These are phyloP conservation scores for Cystobasidium tubakii DNA, from an alignment of 768 basidiomycete species.

Conservation along the genomic window DNA sequence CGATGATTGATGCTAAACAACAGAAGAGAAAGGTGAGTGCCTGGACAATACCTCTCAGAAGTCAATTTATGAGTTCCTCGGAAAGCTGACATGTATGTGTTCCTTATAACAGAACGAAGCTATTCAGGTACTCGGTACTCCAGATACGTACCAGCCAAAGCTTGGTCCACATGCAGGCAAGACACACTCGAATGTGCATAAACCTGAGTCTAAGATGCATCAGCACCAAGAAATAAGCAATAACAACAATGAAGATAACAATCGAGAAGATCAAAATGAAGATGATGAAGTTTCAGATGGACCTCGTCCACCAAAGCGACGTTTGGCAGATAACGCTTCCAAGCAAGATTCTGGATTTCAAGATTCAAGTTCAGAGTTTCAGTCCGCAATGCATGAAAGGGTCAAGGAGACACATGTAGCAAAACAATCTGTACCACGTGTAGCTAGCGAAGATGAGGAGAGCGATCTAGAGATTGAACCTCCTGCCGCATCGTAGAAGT, in stretches of 20 bases:
- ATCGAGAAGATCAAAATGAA: background rate
- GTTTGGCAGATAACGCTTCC: background rate
- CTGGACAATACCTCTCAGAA: too few relatives aligned
- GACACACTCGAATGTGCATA: constrained; percentile 9
- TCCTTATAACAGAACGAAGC: constrained; percentile 7
- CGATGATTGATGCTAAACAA: background rate
- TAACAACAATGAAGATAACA: constrained; percentile 36
- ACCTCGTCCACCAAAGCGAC: background rate
- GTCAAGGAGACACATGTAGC: constrained; percentile 31
- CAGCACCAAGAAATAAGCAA: constrained; percentile 27
- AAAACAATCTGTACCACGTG: constrained; percentile 39
- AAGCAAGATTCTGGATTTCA: background rate
- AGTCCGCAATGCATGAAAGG: constrained; percentile 30
- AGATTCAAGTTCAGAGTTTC: background rate
- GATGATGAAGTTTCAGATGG: background rate
- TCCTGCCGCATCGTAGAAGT: background rate
- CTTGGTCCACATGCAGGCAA: constrained; percentile 28
- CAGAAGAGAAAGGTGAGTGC: background rate
- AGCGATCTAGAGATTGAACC: constrained; percentile 36
- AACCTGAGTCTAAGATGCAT: background rate
- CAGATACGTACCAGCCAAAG: constrained; percentile 3
- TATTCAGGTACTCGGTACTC: background rate
- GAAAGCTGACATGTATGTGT: background rate
- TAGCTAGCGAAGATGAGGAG: constrained; percentile 34
- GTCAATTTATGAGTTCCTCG: background rate